Conservation (phyloP, 495 filamentous ascomycete genomes). For the Evernia prunastri region DNA sequence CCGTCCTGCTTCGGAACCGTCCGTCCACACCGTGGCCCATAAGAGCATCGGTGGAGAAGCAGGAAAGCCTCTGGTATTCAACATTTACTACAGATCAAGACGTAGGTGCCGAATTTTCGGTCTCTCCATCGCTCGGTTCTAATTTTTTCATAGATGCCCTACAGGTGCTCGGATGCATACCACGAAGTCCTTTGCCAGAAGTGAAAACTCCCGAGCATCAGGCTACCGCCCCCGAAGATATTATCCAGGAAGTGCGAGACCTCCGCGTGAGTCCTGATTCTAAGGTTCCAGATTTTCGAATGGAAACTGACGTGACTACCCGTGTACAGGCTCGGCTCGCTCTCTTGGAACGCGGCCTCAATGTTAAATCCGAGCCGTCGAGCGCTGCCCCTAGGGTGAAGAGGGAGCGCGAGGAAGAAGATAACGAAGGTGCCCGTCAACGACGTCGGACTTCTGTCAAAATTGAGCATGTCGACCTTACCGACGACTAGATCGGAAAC, state of each 20-base stretch:
- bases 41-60: background rate
- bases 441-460: background rate
- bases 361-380: background rate
- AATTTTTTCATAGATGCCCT: background rate
- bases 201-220: background rate
- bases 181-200: constrained; percentile 4
- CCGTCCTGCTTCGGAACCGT: background rate
- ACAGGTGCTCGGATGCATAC: constrained; percentile 8
- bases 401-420: constrained; percentile 5
- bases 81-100: constrained; percentile 4
- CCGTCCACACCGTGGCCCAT: background rate
- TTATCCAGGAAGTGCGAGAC: constrained; percentile 6
- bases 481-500: background rate
- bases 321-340: constrained; percentile 7
- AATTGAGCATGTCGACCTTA: constrained; percentile 11
- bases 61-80: constrained; percentile 2
- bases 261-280: constrained; percentile 1
- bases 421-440: background rate
- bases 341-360: constrained; percentile 3
- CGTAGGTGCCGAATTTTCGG: background rate
- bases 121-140: no score
- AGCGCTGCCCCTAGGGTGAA: background rate
- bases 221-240: background rate
- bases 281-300: background rate
- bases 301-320: background rate